phyloP scores from a whole-genome alignment of 139 green algal genomes.

The Monoraphidium neglectum region DNA sequence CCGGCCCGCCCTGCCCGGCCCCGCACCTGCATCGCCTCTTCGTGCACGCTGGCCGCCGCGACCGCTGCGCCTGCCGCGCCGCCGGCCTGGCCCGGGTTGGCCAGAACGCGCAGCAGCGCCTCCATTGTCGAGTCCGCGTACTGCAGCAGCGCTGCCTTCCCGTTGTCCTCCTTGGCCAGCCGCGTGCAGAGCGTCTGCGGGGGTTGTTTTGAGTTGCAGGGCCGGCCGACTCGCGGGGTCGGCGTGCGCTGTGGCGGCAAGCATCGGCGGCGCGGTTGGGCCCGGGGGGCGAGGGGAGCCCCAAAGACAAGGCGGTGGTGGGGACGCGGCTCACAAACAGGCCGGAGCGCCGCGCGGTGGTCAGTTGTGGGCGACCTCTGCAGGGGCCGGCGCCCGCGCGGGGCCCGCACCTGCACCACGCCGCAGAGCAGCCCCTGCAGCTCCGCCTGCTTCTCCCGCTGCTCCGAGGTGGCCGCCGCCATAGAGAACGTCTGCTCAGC shows the following conservation, averaged over 20 bases:
- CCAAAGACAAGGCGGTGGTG: no score
- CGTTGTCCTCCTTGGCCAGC: constrained; percentile 49
- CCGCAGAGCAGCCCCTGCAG: constrained; percentile 92
- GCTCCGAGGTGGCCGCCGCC: constrained; percentile 46
- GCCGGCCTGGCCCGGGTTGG: not conserved
- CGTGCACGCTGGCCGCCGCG: constrained; percentile 86
- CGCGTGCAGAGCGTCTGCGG: no score
- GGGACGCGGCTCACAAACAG: no score
- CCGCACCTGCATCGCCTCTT: constrained; percentile 91
- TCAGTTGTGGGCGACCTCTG: no score
- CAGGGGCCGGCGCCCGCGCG: no score
- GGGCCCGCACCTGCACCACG: constrained; percentile 81
- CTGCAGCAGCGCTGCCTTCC: constrained; percentile 68
- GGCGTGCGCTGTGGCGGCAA: no score
- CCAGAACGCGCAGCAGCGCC: constrained; percentile 68
- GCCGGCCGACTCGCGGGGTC: no score
- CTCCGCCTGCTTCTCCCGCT: constrained; percentile 54
- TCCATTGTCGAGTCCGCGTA: constrained; percentile 85
- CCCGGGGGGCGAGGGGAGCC: no score
- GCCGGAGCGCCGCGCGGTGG: no score
- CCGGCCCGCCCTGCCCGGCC: no score
- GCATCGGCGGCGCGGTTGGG: no score
- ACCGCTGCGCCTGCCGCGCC: constrained; percentile 44
- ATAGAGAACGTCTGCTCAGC: constrained; percentile 56
- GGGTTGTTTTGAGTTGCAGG: no score